Evolutionary conservation across 2,329 filamentous ascomycete species (phyloP), one percentile per base, ranked within the genome.

Genomic region (Incumbomyces lentus): DNA sequence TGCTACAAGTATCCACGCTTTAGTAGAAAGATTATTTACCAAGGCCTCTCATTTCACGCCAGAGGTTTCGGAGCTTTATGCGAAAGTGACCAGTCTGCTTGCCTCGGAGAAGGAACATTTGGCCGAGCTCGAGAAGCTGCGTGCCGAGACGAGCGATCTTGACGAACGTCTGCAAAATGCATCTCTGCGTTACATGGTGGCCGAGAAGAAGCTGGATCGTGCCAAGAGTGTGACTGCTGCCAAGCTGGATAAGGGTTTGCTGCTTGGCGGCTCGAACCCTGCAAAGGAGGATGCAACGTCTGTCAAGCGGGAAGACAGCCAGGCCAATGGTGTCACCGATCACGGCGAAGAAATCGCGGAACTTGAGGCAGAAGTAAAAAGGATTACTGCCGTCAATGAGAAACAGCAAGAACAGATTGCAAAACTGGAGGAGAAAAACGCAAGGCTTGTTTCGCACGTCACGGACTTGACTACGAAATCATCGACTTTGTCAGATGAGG

Each of bases 361-460:
- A 51, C 68, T 89, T 40, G 81, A 93, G 55, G 72, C 81, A 30
- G 81, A 85, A 48, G 79, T 87, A 49, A 83, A 85, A 59, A 89
- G 92, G 63, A 81, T 86, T 2, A 69, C 79, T 6, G 88, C 87
- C 2, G 76, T 82, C 12, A 79, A 83, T 12, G 76, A 79, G 17
- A 94, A 90, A 64, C 85, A 92, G 55, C 94, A 93, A 64, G 82
- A 92, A 58, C 92, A 96, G 60, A 66, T 96, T 1, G 85, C 92
- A 44, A 75, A 82, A 47, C 72, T 92, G 18, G 77, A 93, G 54
- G 72, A 77, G 1, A 87, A 95, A 56, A 86, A 87, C 56, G 82
- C 82, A 58, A 71, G 71, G 16, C 61, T 89, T 35, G 78, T 84
- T 30, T 82, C 89, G 52, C 86, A 95, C 59, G 78, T 95, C 36